Evolutionary conservation across 129 eudicot genomes (phyloP), one percentile per base, ranked within the genome.

Genomic region (Flaveria trinervia): DNA sequence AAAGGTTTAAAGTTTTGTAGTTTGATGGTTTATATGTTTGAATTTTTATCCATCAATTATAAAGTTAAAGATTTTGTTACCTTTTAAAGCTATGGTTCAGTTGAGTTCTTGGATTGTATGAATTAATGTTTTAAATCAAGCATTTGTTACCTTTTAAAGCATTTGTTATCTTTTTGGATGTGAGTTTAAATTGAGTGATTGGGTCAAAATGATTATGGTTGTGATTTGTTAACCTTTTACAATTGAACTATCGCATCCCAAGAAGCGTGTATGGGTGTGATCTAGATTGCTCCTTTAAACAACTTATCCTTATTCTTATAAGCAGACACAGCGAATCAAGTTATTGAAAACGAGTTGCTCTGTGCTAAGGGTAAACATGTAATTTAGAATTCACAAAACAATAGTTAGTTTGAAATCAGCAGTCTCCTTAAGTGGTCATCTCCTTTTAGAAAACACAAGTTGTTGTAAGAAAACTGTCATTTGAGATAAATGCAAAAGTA

Each of bases 41-140:
- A 80, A 46, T 59, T 74, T 78, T 70, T 78, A 36, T 69, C 26
- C 52, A 68, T 67, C 45, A 30, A 52, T 30, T 61, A 77, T 78
- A 50, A 56, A 23, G 10, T 59, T 79, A 55, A 71, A 61, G 23
- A 45, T 14, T 49, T 18, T 60, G 70, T 39, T 20, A 41, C 60
- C 66, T 65, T 80, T 65, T 55, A 28, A 28, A 52, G 52, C 17
- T 41, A 23, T 22, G 26, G 70, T 20, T 69, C 46, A 65, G 59
- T 70, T 55, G 50, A 26, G 69, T 57, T 23, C n/a, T 30, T 28
- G 30, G 71, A 30, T 76, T 65, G 30, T 76, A 64, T 65, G 65
- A 76, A 64, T 11, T 50, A 30, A 65, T 7, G 64, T 30, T 75
- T 39, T 44, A 44, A 9, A 44, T 7, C 12, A 44, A 8, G 49